Base-by-base conservation (phyloP, 441 rosid species). In the Erodium chrysanthum region DNA sequence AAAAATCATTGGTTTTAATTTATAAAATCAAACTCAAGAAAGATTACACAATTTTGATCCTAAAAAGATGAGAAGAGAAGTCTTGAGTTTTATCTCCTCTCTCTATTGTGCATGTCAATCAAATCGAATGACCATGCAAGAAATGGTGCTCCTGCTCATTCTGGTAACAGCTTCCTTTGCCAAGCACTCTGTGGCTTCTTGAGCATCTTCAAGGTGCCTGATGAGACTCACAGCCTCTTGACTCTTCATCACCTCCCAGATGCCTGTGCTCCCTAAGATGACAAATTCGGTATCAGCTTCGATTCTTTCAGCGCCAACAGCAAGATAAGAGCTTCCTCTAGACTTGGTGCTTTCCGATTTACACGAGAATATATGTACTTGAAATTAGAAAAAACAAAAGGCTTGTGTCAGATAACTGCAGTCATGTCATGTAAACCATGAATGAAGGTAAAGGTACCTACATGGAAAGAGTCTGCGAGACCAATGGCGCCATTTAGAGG, bases 231-330 rank as follows among this genome's bases (percentile, higher is more conserved):
- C 85, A 20, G 95, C 92, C 75, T 90, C 97, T 76, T 90, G 92
- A 70, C 74, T 85, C 71, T 80, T 90, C 90, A 88, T 88, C 70
- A 85, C 96, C 85, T 91, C 85, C 97, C 97, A 88, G n/a, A 91
- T 76, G 56, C 96, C 97, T 31, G 64, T 71, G 86, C 88, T 85
- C 69, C 85, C 97, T 33, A 91, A 71, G 42, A 91, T 83, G 65
- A 88, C 68, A 66, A 91, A 91, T 70, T 91, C 91, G 11, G 88
- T 22, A 64, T 80, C 74, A 2, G 82, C 44, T 25, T 77, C 77
- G 0, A 88, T 79, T 68, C 70, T 84, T 68, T 84, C 80, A 18
- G 79, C 52, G 7, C 80, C 75, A n/a, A 88, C 70, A 0, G 72
- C 66, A 25, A 84, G 72, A 73, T 84, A 82, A 17, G 79, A 75